Percentiles rank a stretch among this genome's conserved stretches.
phyloP scores from a whole-genome alignment of 108 stramenopile genomes.

The Epithemia pelagica region DNA sequence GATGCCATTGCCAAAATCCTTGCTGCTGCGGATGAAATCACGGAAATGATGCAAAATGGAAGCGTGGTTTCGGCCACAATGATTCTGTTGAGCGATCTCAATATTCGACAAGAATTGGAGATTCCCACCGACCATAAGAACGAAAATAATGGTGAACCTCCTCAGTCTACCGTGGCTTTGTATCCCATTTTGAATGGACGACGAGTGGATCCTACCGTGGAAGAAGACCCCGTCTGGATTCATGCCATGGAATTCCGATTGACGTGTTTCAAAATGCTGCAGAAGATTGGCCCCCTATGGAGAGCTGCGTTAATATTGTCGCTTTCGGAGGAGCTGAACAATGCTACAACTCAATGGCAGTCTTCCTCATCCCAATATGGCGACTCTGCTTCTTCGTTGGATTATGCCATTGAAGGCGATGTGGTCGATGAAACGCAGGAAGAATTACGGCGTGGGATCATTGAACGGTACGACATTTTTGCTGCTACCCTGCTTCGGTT shows the following conservation, averaged over 20 bases:
- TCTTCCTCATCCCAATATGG: not conserved
- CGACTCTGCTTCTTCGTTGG: constrained; percentile 13
- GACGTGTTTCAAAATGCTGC: constrained; percentile 39
- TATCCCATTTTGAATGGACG: constrained; percentile 48
- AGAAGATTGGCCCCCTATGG: constrained; percentile 61
- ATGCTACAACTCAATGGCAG: constrained; percentile 13
- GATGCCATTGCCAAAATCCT: constrained; percentile 71
- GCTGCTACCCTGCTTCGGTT: constrained; percentile 70
- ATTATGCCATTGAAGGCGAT: constrained; percentile 68
- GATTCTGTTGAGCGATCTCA: constrained; percentile 61
- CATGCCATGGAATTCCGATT: constrained; percentile 77
- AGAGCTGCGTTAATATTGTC: constrained; percentile 65
- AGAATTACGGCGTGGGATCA: constrained; percentile 52
- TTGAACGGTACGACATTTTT: constrained; percentile 62
- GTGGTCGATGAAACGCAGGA: constrained; percentile 63
- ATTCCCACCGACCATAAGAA: constrained; percentile 6
- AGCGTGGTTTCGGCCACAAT: constrained; percentile 58
- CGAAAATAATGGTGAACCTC: constrained; percentile 4
- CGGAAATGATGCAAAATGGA: constrained; percentile 49
- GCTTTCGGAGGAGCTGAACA: constrained; percentile 55
- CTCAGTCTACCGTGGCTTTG: constrained; percentile 4
- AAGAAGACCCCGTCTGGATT: constrained; percentile 66
- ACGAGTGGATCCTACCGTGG: constrained; percentile 42
- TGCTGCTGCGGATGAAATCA: constrained; percentile 64
- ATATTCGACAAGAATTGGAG: constrained; percentile 25